A percentile compares a stretch with the other conserved stretches of the same genome.
These are phyloP conservation scores for Calonectria multiphialidica DNA, from an alignment of 2,329 filamentous ascomycete genomes.

Conservation along the genomic window DNA sequence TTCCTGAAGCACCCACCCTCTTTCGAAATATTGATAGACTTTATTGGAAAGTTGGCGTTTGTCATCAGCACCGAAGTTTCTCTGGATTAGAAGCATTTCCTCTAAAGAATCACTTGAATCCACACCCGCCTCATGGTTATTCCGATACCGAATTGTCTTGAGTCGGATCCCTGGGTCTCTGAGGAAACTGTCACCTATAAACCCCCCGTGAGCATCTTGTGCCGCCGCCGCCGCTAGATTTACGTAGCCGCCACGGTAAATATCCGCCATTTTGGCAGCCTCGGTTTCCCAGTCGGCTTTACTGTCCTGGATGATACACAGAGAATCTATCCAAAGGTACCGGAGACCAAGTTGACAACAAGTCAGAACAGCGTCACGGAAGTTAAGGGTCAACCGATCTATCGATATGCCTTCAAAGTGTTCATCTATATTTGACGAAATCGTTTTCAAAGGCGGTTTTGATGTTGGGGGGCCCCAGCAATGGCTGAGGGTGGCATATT, in stretches of 20 bases:
- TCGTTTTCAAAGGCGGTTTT: background rate
- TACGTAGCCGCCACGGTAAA: background rate
- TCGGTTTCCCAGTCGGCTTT: background rate
- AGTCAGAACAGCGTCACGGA: background rate
- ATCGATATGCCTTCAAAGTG: background rate
- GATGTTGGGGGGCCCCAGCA: background rate
- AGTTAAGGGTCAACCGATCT: background rate
- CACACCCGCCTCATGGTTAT: background rate
- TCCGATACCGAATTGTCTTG: background rate
- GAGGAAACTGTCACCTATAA: background rate
- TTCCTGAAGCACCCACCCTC: background rate
- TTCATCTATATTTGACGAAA: background rate
- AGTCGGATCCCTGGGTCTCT: background rate
- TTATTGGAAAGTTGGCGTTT: background rate
- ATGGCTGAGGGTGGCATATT: background rate
- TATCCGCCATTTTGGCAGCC: background rate
- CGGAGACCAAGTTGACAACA: background rate
- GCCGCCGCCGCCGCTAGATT: background rate
- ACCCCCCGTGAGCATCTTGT: background rate
- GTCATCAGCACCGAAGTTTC: background rate
- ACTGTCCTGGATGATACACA: background rate
- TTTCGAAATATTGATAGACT: background rate
- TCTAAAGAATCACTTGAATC: background rate
- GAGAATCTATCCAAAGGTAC: background rate
- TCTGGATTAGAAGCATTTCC: background rate